These are phyloP conservation scores for Sindora glabra DNA, from an alignment of 306 rosid genomes.

Conservation along the genomic window DNA sequence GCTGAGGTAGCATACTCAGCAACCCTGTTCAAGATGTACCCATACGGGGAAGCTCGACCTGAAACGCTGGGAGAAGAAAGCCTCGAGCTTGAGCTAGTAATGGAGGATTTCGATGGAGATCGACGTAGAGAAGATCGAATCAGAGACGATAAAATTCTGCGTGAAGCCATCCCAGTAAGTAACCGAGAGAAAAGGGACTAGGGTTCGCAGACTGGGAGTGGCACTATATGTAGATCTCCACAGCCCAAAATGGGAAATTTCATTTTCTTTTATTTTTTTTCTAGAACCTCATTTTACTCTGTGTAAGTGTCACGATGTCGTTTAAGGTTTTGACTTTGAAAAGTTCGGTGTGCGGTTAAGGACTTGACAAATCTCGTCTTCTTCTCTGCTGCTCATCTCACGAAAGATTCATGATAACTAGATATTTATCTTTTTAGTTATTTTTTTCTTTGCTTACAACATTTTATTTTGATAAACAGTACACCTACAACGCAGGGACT, in stretches of 20 bases:
- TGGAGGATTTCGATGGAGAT: slow-evolving; percentile 52
- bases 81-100: slow-evolving; percentile 38
- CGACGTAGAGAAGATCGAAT: slow-evolving; percentile 68
- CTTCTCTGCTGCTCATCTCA: no score
- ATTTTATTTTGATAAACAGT: no score
- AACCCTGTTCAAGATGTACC: slow-evolving; percentile 55
- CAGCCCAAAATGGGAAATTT: slow-evolving; percentile 24
- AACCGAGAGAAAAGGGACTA: slow-evolving; percentile 29
- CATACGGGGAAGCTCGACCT: slow-evolving; percentile 52
- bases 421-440: no score
- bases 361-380: no score
- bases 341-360: no score
- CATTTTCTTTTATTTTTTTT: neutral
- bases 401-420: no score
- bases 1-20: slow-evolving; percentile 68
- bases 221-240: slow-evolving; percentile 17
- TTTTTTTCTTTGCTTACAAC: no score
- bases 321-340: no score
- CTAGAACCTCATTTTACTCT: no score
- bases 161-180: slow-evolving; percentile 94
- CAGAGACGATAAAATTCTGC: slow-evolving; percentile 62
- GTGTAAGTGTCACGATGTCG: no score
- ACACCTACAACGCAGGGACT: no score
- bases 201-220: slow-evolving; percentile 43
- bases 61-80: slow-evolving; percentile 28